phyloP scores from a whole-genome alignment of 2,329 filamentous ascomycete genomes.

The Exophiala sp. region DNA sequence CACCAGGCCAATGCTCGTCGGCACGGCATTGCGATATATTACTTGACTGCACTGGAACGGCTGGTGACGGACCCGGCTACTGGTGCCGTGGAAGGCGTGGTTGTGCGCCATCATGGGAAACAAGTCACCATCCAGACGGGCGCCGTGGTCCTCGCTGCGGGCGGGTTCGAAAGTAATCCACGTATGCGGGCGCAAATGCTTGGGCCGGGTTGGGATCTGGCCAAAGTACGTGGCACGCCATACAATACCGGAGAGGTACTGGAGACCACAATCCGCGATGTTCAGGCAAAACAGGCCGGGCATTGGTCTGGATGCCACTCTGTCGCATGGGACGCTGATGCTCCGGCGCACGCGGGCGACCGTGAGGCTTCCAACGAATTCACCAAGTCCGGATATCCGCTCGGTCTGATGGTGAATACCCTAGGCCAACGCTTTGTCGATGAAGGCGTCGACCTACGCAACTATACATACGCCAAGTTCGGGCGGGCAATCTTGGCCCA shows the following conservation, averaged over 20 bases:
- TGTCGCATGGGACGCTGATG: constrained; percentile 60
- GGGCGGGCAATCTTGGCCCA: constrained; percentile 57
- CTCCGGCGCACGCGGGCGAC: constrained; percentile 51
- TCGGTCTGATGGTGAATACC: constrained; percentile 59
- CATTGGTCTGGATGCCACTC: constrained; percentile 62
- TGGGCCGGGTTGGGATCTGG: constrained; percentile 58
- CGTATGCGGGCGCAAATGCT: constrained; percentile 51
- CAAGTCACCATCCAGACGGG: constrained; percentile 31
- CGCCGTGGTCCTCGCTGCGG: constrained; percentile 52
- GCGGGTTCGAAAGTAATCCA: constrained; percentile 59
- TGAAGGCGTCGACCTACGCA: constrained; percentile 59
- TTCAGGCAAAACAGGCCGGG: constrained; percentile 48
- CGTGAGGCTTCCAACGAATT: constrained; percentile 58
- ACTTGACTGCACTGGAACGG: constrained; percentile 43
- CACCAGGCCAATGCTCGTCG: constrained; percentile 37
- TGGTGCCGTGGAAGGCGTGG: constrained; percentile 21
- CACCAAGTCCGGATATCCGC: constrained; percentile 63
- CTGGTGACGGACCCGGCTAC: constrained; percentile 34
- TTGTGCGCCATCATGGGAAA: neutral
- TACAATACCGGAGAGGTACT: constrained; percentile 59
- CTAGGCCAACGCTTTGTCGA: constrained; percentile 59
- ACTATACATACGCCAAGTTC: constrained; percentile 63
- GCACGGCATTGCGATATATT: constrained; percentile 43
- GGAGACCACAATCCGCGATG: constrained; percentile 44
- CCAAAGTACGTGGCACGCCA: constrained; percentile 57